phyloP scores from a whole-genome alignment of 805 yeast species.

The Zygosaccharomyces bailii region DNA sequence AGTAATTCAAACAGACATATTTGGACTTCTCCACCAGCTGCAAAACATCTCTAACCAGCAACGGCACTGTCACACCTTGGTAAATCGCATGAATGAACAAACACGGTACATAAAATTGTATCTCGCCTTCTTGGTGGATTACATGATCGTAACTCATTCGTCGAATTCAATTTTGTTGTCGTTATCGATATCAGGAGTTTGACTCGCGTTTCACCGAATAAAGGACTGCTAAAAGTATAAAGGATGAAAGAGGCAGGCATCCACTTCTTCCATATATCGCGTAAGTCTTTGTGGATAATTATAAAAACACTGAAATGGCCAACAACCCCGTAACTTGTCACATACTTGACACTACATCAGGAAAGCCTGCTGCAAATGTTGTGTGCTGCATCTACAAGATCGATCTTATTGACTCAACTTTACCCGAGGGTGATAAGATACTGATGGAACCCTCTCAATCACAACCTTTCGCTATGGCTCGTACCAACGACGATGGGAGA shows the following conservation, averaged over 20 bases:
- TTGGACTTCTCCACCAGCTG: constrained; percentile 10
- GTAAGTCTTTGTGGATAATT: too few species aligned
- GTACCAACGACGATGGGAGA: constrained; percentile 80
- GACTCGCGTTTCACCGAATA: not conserved
- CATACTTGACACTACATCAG: constrained; percentile 76
- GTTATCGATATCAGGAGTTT: not conserved
- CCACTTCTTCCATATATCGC: not conserved
- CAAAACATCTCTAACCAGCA: constrained; percentile 15
- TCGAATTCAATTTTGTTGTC: not conserved
- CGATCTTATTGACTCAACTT: constrained; percentile 19
- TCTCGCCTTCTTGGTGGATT: constrained; percentile 22
- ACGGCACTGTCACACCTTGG: constrained; percentile 2
- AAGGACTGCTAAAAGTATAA: not conserved
- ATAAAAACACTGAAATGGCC: not conserved
- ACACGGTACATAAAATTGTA: constrained; percentile 36
- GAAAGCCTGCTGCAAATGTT: constrained; percentile 80
- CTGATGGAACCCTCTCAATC: constrained; percentile 29
- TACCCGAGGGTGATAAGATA: constrained; percentile 19
- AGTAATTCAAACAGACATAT: constrained; percentile 9
- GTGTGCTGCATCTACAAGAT: constrained; percentile 53
- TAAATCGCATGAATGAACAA: constrained; percentile 32
- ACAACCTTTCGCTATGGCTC: constrained; percentile 60
- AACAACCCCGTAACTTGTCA: constrained; percentile 79
- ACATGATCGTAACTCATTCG: constrained; percentile 21
- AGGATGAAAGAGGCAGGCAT: not conserved